Evolutionary conservation across 1,284 basidiomycete species (phyloP).

Genomic region (Chalciporus sp.): DNA sequence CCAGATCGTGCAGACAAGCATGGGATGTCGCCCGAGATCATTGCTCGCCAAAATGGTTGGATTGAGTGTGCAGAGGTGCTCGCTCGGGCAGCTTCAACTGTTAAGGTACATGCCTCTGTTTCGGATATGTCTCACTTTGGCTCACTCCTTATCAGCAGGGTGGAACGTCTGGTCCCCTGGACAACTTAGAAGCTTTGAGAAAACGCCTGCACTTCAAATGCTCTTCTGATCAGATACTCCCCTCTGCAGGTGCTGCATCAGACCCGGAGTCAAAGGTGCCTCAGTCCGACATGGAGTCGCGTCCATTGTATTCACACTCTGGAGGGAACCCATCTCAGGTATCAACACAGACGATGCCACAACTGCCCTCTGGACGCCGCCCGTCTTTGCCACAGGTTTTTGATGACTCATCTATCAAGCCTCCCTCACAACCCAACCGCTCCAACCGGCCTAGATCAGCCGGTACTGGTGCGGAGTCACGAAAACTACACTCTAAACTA

Average conservation of each 20-base stretch:
- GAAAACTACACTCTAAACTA: conserved; percentile 42
- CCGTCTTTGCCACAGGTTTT: conserved; percentile 42
- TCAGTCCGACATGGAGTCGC: conserved; percentile 20
- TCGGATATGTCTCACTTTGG: conserved; percentile 5
- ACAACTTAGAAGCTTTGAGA: conserved; percentile 37
- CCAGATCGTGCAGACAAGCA: conserved; percentile 84
- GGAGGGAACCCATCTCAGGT: conserved; percentile 4
- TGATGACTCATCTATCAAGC: conserved; percentile 31
- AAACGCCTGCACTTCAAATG: conserved; percentile 46
- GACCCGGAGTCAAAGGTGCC: conserved; percentile 26
- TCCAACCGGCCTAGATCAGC: conserved; percentile 48
- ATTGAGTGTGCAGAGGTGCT: conserved; percentile 64
- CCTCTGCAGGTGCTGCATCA: conserved; percentile 20
- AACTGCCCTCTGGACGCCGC: conserved; percentile 27
- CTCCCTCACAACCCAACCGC: conserved; percentile 20
- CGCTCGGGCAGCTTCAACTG: conserved; percentile 16
- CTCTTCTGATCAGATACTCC: conserved; percentile 48
- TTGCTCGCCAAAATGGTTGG: conserved; percentile 72
- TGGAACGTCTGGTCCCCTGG: conserved; percentile 23
- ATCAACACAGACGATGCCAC: conserved; percentile 14
- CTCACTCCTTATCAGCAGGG: conserved; percentile 18
- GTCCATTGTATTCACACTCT: conserved; percentile 8
- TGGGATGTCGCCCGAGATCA: conserved; percentile 76
- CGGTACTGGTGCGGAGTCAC: conserved; percentile 47
- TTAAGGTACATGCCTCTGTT: conserved; percentile 20